These are phyloP conservation scores for Geotrichum bryndzae DNA, from an alignment of 1,139 yeast genomes.

Conservation along the genomic window DNA sequence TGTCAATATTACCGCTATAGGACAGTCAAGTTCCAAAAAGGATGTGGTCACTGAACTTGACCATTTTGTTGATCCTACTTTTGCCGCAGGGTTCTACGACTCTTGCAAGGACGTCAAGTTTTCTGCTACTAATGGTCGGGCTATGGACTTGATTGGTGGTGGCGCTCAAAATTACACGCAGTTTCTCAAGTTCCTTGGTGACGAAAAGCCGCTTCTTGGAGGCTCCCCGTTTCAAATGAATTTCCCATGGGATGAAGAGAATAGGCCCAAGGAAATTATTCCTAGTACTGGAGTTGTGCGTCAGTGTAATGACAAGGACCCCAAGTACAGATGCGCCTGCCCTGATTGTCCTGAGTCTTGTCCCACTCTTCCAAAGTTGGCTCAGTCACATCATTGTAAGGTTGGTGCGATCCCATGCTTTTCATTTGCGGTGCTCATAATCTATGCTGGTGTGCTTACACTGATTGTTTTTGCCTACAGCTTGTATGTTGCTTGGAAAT, in stretches of 20 bases:
- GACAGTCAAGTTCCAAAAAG: slow-evolving; percentile 48
- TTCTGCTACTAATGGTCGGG: slow-evolving; percentile 90
- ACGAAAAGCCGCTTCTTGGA: slow-evolving; percentile 85
- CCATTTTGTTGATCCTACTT: slow-evolving; percentile 51
- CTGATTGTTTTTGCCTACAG: slow-evolving; percentile 39
- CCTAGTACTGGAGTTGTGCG: slow-evolving; percentile 39
- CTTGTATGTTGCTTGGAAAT: slow-evolving; percentile 17
- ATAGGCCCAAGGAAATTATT: slow-evolving; percentile 25
- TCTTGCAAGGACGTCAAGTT: slow-evolving; percentile 88
- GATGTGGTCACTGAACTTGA: slow-evolving; percentile 67
- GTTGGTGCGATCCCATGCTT: slow-evolving; percentile 68
- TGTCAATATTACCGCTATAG: slow-evolving; percentile 57
- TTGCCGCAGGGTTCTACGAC: slow-evolving; percentile 64
- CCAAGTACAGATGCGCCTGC: slow-evolving; percentile 71
- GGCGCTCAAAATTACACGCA: slow-evolving; percentile 72
- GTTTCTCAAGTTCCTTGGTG: slow-evolving; percentile 85
- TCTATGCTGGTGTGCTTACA: slow-evolving; percentile 44
- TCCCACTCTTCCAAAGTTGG: slow-evolving; percentile 52
- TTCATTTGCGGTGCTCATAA: slow-evolving; percentile 53
- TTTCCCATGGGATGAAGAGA: slow-evolving; percentile 47
- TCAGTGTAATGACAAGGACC: slow-evolving; percentile 56
- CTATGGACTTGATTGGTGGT: slow-evolving; percentile 96
- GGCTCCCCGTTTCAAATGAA: slow-evolving; percentile 96
- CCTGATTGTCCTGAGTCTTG: slow-evolving; percentile 82
- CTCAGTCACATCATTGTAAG: slow-evolving; percentile 41